Evolutionary conservation across 2,329 filamentous ascomycete species (phyloP).

Genomic region (Westerdykella aurantiaca): DNA sequence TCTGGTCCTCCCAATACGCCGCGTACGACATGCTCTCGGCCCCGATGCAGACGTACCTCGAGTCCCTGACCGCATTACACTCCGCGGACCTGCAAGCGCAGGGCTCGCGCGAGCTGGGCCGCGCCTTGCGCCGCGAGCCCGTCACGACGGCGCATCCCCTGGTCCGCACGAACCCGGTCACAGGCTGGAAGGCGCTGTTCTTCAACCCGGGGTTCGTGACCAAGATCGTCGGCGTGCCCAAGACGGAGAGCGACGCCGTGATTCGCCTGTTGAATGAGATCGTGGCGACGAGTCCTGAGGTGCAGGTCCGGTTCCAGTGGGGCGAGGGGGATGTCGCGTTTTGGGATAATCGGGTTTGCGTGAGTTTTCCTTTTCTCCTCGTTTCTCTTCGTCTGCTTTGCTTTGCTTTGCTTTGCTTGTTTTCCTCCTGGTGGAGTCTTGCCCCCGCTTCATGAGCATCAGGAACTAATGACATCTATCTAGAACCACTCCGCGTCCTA

Average conservation of each 20-base stretch:
- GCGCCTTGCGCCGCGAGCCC: conserved; percentile 48
- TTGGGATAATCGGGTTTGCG: conserved; percentile 60
- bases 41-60: conserved; percentile 54
- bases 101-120: conserved; percentile 46
- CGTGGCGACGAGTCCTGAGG: conserved; percentile 56
- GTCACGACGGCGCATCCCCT: conserved; percentile 53
- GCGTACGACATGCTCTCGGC: conserved; percentile 53
- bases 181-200: conserved; percentile 57
- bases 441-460: too few species aligned
- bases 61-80: conserved; percentile 52
- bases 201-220: conserved; percentile 56
- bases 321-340: conserved; percentile 59
- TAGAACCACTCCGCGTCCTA: conserved; percentile 53
- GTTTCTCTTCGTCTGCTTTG: background rate
- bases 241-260: conserved; percentile 50
- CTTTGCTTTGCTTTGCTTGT: too few species aligned
- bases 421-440: too few species aligned
- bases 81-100: conserved; percentile 51
- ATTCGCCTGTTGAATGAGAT: conserved; percentile 51
- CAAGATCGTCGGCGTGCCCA: conserved; percentile 54
- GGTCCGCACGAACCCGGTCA: conserved; percentile 56
- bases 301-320: conserved; percentile 64
- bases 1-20: conserved; percentile 55
- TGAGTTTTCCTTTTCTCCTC: conserved; percentile 18
- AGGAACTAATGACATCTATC: conserved; percentile 3